These are phyloP conservation scores for Solanum rostratum DNA, from an alignment of 257 asterid genomes.

Conservation along the genomic window DNA sequence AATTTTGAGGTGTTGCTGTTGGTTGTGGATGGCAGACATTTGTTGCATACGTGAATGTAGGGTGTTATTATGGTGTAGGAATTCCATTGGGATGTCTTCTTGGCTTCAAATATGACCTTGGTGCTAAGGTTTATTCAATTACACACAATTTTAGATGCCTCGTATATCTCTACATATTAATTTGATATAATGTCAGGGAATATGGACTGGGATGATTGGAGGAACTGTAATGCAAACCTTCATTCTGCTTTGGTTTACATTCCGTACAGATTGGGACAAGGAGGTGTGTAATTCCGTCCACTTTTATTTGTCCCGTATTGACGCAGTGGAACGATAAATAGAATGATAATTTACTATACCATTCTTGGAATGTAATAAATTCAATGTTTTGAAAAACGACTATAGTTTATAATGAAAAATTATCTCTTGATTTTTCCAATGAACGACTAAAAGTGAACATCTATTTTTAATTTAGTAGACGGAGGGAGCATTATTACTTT, in stretches of 20 bases:
- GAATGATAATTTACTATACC: too few species aligned
- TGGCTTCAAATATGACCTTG: constrained; percentile 43
- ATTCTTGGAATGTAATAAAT: too few species aligned
- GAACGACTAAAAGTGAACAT: neutral
- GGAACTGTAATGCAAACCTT: constrained; percentile 81
- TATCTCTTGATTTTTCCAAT: neutral
- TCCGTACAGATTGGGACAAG: constrained; percentile 58
- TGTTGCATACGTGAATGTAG: constrained; percentile 63
- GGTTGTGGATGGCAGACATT: constrained; percentile 86
- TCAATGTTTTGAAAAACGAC: neutral
- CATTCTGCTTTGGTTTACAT: constrained; percentile 65
- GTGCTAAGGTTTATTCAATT: constrained; percentile 40
- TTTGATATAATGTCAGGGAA: constrained; percentile 31
- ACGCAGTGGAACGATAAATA: neutral
- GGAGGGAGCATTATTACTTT: neutral
- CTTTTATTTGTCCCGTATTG: neutral
- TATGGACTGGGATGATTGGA: constrained; percentile 87
- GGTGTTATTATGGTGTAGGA: constrained; percentile 31
- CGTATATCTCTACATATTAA: neutral
- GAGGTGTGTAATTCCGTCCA: constrained; percentile 29
- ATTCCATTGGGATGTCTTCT: constrained; percentile 34
- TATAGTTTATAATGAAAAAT: too few species aligned
- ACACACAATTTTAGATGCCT: neutral
- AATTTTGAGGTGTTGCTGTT: constrained; percentile 54
- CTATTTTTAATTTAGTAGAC: neutral